Conservation (phyloP, 2,329 filamentous ascomycete genomes). For the Pseudopyrenochaeta lycopersici region DNA sequence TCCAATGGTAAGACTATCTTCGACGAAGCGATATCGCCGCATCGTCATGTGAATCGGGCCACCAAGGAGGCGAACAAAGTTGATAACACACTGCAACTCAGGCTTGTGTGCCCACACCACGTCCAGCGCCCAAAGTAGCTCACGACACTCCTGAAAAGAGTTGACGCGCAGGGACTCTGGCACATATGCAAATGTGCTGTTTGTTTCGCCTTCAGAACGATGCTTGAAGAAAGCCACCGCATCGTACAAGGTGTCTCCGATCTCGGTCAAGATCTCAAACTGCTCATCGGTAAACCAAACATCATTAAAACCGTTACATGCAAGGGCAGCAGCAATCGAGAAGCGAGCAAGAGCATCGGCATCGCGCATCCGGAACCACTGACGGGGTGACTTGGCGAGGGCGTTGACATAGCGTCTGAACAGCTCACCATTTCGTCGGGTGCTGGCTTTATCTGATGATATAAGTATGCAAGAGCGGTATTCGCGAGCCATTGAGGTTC, state of each 20-base stretch:
- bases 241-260: constrained; percentile 43
- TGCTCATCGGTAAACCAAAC: constrained; percentile 26
- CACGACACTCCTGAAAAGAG: constrained; percentile 9
- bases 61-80: constrained; percentile 9
- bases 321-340: constrained; percentile 43
- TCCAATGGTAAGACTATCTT: constrained; percentile 3
- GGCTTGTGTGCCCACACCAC: too few species aligned
- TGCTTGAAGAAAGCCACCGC: constrained; percentile 48
- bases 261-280: constrained; percentile 25
- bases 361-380: constrained; percentile 47
- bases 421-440: constrained; percentile 19
- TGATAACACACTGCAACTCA: constrained; percentile 1
- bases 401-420: constrained; percentile 41
- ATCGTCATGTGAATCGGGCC: constrained; percentile 12
- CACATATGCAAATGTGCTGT: constrained; percentile 45
- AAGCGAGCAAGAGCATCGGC: constrained; percentile 45
- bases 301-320: constrained; percentile 43
- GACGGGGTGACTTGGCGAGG: constrained; percentile 31
- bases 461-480: constrained; percentile 17
- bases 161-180: constrained; percentile 25
- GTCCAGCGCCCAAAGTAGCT: too few species aligned
- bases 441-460: constrained; percentile 24
- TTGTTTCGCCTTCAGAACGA: constrained; percentile 45
- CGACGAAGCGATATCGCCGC: constrained; percentile 12
- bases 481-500: too few species aligned